Conservation (phyloP, 2,329 filamentous ascomycete species). For the Paracoccidioides lutzii region DNA sequence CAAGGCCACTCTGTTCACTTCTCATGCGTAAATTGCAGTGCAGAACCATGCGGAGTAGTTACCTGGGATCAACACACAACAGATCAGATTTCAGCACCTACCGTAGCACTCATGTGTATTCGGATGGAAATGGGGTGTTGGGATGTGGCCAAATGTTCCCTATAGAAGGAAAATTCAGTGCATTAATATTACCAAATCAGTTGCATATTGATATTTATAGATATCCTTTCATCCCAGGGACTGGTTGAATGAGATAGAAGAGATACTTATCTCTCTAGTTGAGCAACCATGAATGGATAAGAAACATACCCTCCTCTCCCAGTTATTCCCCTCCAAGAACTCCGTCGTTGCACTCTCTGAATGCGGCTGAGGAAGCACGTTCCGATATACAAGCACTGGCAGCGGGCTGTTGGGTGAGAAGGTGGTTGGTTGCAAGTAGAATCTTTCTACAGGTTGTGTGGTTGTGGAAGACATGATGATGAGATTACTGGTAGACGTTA, state of each 20-base stretch:
- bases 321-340: conserved; percentile 20
- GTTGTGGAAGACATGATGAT: not conserved
- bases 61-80: not conserved
- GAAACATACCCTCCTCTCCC: not conserved
- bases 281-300: not conserved
- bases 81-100: conserved; percentile 4
- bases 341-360: conserved; percentile 14
- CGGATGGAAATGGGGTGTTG: conserved; percentile 21
- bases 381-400: conserved; percentile 25
- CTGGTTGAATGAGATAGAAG: too few species aligned
- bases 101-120: conserved; percentile 30
- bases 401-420: conserved; percentile 23
- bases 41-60: not conserved
- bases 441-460: conserved; percentile 15
- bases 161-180: not conserved
- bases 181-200: not conserved
- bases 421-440: conserved; percentile 15
- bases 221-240: not conserved
- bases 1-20: not conserved
- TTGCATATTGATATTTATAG: not conserved
- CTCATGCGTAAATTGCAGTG: not conserved
- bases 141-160: conserved; percentile 19
- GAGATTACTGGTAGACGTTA: not conserved
- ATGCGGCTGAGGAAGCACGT: conserved; percentile 18
- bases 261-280: too few species aligned